Evolutionary conservation across 495 filamentous ascomycete species (phyloP).

Genomic region (Daldinia vernicosa): DNA sequence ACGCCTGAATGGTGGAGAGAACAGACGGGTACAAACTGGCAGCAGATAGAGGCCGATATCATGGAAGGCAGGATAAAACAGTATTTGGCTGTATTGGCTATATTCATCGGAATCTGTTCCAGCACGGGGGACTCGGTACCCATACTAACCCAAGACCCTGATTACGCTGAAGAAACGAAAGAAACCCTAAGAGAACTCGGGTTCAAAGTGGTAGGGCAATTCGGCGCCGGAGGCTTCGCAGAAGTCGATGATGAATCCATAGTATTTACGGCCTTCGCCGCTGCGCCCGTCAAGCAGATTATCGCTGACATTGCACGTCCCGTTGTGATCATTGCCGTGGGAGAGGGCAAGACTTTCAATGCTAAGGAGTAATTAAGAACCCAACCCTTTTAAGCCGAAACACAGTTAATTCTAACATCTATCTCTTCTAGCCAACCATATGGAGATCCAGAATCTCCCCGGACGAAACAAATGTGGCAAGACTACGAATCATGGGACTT

Average conservation of each 20-base stretch:
- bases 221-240: background rate
- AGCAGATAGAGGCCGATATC: background rate
- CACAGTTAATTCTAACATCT: background rate
- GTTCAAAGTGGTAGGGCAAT: background rate
- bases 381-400: background rate
- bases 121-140: background rate
- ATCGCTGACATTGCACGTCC: slow-evolving; percentile 51
- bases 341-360: background rate
- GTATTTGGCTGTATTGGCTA: slow-evolving; percentile 14
- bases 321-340: slow-evolving; percentile 41
- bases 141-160: background rate
- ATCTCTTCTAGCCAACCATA: slow-evolving; percentile 43
- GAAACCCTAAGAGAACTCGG: background rate
- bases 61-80: background rate
- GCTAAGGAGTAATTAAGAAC: background rate
- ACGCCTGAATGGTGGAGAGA: background rate
- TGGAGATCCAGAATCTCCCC: slow-evolving; percentile 52
- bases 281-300: slow-evolving; percentile 45
- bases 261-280: slow-evolving; percentile 49
- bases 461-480: slow-evolving; percentile 48
- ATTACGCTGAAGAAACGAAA: background rate
- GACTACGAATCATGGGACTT: background rate
- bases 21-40: background rate
- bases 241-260: slow-evolving; percentile 48
- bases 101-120: background rate